Evolutionary conservation across 2,329 filamentous ascomycete genomes (phyloP).

Genomic region (Parafenestella ontariensis): DNA sequence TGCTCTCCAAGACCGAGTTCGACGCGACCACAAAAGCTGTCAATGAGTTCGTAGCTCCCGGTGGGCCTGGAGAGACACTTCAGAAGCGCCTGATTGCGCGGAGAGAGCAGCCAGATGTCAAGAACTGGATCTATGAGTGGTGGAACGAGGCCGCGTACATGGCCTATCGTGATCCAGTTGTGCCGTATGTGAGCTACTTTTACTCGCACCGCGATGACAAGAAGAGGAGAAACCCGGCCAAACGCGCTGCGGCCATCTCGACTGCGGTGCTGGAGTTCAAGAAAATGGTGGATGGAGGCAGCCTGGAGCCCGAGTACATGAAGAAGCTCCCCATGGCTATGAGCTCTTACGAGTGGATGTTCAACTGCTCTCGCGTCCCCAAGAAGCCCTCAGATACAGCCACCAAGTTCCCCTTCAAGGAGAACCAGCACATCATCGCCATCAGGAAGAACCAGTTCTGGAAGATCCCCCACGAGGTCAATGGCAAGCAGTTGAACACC

Average conservation of each 20-base stretch:
- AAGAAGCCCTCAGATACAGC: conserved; percentile 82
- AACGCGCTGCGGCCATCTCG: conserved; percentile 89
- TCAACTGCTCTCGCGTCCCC: conserved; percentile 88
- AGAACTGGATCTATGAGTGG: conserved; percentile 98
- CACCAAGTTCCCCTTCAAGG: conserved; percentile 75
- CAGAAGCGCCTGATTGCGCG: conserved; percentile 86
- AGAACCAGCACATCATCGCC: conserved; percentile 87
- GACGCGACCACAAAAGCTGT: conserved; percentile 81
- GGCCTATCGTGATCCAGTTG: conserved; percentile 89
- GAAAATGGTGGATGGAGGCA: conserved; percentile 81
- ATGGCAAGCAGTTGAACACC: conserved; percentile 85
- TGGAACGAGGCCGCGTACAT: conserved; percentile 97
- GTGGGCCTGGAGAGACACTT: conserved; percentile 79
- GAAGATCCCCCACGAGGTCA: conserved; percentile 83
- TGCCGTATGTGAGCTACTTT: conserved; percentile 99
- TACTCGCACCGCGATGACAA: conserved; percentile 97
- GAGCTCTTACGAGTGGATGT: conserved; percentile 99
- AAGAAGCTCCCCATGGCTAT: conserved; percentile 97
- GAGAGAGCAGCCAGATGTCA: conserved; percentile 77
- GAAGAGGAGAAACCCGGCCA: conserved; percentile 82
- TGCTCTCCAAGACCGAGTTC: conserved; percentile 73
- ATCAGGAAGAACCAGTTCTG: conserved; percentile 98
- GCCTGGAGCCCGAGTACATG: conserved; percentile 97
- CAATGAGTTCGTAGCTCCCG: conserved; percentile 86
- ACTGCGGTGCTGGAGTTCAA: conserved; percentile 92